Percentiles rank a stretch among this genome's conserved stretches.
phyloP scores from a whole-genome alignment of 192 early-diverging fungal species.

The Backusella westeae region DNA sequence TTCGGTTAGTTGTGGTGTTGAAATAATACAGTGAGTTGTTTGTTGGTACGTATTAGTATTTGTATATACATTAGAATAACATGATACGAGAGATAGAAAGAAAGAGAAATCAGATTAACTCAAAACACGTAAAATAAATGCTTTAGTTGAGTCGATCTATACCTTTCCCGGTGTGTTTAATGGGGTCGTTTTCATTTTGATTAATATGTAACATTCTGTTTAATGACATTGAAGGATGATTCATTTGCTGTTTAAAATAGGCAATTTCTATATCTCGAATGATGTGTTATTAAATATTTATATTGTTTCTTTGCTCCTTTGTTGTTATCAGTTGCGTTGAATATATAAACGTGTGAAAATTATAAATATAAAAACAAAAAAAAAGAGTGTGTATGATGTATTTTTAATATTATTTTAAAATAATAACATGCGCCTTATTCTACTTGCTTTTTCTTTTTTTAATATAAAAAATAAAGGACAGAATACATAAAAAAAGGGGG shows the following conservation, averaged over 20 bases:
- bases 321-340: not conserved
- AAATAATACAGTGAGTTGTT: not conserved
- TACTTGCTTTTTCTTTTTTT: not conserved
- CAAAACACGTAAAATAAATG: not conserved
- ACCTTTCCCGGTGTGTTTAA: not conserved
- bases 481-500: not conserved
- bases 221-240: not conserved
- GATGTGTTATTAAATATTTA: not conserved
- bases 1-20: not conserved
- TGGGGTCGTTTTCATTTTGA: not conserved
- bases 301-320: not conserved
- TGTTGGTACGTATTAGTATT: not conserved
- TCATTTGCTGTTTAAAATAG: not conserved
- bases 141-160: not conserved
- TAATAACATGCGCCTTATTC: not conserved
- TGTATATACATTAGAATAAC: not conserved
- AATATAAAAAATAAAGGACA: not conserved
- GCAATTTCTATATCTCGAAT: not conserved
- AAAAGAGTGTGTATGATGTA: not conserved
- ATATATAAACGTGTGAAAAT: slow-evolving; percentile 7
- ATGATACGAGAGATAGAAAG: not conserved
- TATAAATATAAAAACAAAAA: not conserved
- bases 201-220: not conserved
- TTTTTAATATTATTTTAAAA: not conserved
- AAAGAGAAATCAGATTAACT: not conserved